These are phyloP conservation scores for Ophiostoma triangulosporum DNA, from an alignment of 2,329 filamentous ascomycete genomes.

Conservation along the genomic window DNA sequence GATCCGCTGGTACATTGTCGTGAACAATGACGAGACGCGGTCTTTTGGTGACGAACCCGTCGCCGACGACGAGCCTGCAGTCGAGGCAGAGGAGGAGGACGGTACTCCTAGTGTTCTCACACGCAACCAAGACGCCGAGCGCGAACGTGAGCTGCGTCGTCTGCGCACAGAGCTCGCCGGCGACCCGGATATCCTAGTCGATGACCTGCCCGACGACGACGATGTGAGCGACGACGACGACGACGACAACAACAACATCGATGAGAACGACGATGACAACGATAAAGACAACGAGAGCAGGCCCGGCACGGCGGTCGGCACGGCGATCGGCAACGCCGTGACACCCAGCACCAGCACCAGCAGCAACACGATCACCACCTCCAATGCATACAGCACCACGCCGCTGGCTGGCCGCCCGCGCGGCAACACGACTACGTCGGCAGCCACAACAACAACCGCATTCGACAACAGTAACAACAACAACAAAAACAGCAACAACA, in stretches of 20 bases:
- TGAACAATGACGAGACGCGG: constrained; percentile 48
- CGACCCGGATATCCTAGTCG: constrained; percentile 9
- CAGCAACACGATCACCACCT: neutral
- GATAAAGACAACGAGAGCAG: neutral
- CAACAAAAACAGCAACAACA: neutral
- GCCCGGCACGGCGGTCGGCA: neutral
- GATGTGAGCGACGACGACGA: neutral
- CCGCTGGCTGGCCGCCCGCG: neutral
- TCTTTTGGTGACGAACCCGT: constrained; percentile 25
- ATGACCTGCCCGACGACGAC: neutral
- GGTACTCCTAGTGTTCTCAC: neutral
- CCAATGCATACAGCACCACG: neutral
- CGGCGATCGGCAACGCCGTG: neutral
- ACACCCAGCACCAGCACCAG: neutral
- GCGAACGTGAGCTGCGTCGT: constrained; percentile 3
- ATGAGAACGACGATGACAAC: neutral
- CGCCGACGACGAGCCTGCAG: constrained; percentile 27
- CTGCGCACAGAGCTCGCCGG: constrained; percentile 12
- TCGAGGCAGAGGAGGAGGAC: constrained; percentile 11
- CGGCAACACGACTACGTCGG: neutral
- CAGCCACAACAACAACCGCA: neutral
- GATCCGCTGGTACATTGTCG: constrained; percentile 50
- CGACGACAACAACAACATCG: neutral
- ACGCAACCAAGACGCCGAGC: constrained; percentile 11
- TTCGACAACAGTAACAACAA: neutral